Evolutionary conservation across 495 filamentous ascomycete species (phyloP), one percentile per base, ranked within the genome.

Genomic region (Ascobolus immersus): DNA sequence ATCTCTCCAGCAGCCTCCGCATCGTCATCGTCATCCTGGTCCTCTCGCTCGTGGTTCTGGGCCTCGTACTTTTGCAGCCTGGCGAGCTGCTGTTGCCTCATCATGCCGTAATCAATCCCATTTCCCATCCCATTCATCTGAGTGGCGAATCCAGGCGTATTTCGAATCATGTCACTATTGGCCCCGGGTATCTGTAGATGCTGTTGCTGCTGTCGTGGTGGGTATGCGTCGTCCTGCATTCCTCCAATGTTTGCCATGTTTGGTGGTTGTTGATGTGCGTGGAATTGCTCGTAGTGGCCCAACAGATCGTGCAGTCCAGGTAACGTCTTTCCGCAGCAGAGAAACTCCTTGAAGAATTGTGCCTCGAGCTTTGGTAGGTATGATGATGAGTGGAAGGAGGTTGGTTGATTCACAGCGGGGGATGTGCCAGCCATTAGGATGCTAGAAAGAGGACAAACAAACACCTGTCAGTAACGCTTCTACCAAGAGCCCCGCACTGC

Each of bases 311-410:
- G 86, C 39, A 94, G 65, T 7, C 80, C 81, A 27, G 81, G 71
- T 46, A 92, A 62, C 14, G 67, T 84, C 41, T 73, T 57, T 43
- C 76, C 79, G 56, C 86, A 96, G 59, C 86, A 96, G 28, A 67
- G 71, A 55, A 92, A 94, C 56, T 94, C 79, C 44, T 69, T 71
- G 78, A 93, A 81, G 50, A 92, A 94, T 50, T 77, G 79, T 33
- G 89, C 89, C 57, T 96, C 86, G 48, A 94, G 65, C 53, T 93
- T 94, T 5, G 86, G 86, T 25, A 94, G 67, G 54, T 96, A 96
- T 19, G 86, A 94, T 1, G 84, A 91, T 5, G 86, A 96, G 47
- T 96, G 89, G 44, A 73, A 93, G 5, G 84, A 93, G 2, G 89
- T 80, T 13, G 84, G 90, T 52, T 86, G 75, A 48, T 89, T 79